Evolutionary conservation across 176 grass and related monocot genomes (phyloP), one percentile per base, ranked within the genome.

Genomic region (Oryza australiensis): DNA sequence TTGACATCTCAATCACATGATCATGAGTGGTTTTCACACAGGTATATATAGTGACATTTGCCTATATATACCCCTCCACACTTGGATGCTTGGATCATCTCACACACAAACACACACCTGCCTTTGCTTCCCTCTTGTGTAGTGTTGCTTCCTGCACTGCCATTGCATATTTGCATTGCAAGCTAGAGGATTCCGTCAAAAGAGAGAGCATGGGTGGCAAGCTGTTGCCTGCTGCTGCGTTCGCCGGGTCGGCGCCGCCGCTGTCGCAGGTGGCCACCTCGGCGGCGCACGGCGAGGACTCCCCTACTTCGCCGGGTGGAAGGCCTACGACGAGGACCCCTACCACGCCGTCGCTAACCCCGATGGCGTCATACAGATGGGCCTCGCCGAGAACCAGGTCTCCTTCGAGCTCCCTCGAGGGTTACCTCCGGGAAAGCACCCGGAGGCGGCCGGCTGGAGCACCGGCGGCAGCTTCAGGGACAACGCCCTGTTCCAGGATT

Each of bases 291-390:
- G 91, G 91, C 40, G 94, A 97, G 88, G 94, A 97, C 70, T 97
- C 94, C 0, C 91, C 94, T 97, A 97, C 91, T 97, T 97, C 60
- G 94, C 91, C 7, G 94, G 94, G 12, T 97, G 91, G 94, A 97
- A 82, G 76, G 91, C 91, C 75, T 97, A 91, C 71, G 91, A 97
- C 65, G 84, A 89, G 27, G 64, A 97, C 79, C 91, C 94, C 46
- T 97, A 94, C 81, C 87, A 97, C 86, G 67, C 87, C 63, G 65
- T 33, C 18, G 49, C 30, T 26, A 94, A 97, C 82, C 94, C 94
- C 3, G 5, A 26, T 37, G 94, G 94, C 63, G 91, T 97, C 73
- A 94, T 97, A 5, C 94, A 97, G 86, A 97, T 97, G 94, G 94
- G 94, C 46, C 86, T 97, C 26, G 94, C 94, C 12, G 94, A 97